A percentile compares a stretch with the other conserved stretches of the same genome.
These are phyloP conservation scores for Suillus weaverae DNA, from an alignment of 768 basidiomycete genomes.

Conservation along the genomic window DNA sequence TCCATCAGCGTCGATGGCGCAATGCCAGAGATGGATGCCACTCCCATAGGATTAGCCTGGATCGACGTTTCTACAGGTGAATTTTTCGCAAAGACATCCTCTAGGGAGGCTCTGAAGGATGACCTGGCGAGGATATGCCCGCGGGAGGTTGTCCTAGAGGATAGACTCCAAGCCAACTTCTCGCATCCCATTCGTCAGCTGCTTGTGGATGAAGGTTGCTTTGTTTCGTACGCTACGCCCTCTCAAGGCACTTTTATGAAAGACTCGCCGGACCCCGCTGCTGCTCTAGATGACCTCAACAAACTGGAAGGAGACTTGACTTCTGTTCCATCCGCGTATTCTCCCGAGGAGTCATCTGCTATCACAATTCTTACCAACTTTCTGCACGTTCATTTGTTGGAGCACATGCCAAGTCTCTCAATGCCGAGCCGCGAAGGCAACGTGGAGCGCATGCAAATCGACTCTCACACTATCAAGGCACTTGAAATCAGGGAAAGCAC, in stretches of 20 bases:
- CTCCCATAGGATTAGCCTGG: constrained; percentile 77
- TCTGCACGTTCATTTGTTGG: constrained; percentile 67
- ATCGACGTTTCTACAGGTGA: constrained; percentile 95
- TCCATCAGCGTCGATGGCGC: constrained; percentile 45
- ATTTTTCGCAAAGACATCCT: constrained; percentile 73
- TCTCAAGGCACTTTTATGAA: constrained; percentile 2
- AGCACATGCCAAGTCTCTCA: constrained; percentile 70
- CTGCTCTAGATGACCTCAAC: constrained; percentile 22
- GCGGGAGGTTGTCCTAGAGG: constrained; percentile 74
- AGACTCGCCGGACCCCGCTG: background rate
- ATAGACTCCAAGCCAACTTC: constrained; percentile 35
- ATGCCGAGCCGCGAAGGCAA: constrained; percentile 56
- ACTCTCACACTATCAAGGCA: constrained; percentile 85
- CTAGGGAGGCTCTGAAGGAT: constrained; percentile 62
- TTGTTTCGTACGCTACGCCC: constrained; percentile 49
- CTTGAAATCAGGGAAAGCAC: constrained; percentile 79
- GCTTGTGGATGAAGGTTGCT: constrained; percentile 53
- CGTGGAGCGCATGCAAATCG: constrained; percentile 78
- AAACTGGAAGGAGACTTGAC: constrained; percentile 11
- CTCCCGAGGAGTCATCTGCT: constrained; percentile 52
- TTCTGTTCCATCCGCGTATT: constrained; percentile 22
- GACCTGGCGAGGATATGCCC: constrained; percentile 82
- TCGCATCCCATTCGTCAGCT: constrained; percentile 47
- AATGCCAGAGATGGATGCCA: constrained; percentile 6
- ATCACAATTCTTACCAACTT: constrained; percentile 63